These are phyloP conservation scores for Mucor lusitanicus DNA, from an alignment of 371 early-diverging fungal species.

Conservation along the genomic window DNA sequence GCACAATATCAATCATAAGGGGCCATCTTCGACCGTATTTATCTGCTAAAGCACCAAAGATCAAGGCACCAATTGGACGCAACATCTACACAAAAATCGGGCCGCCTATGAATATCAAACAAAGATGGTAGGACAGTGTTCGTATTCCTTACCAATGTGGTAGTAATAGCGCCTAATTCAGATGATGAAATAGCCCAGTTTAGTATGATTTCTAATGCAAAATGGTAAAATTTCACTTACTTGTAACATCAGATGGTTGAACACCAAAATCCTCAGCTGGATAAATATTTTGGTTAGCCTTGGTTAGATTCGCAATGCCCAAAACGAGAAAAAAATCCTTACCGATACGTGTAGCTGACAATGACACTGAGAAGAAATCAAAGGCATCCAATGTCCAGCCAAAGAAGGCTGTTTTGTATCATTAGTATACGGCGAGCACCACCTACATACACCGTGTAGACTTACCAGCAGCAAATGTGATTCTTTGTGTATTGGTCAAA, in stretches of 20 bases:
- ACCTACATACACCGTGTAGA: not conserved
- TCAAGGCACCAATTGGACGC: constrained; percentile 70
- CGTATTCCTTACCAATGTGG: constrained; percentile 33
- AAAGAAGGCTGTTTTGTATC: constrained; percentile 51
- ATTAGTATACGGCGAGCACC: no score
- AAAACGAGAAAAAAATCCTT: not conserved
- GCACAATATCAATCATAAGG: constrained; percentile 64
- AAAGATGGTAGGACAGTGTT: no score
- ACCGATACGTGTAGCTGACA: constrained; percentile 48
- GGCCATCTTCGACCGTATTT: constrained; percentile 70
- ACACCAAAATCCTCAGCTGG: constrained; percentile 56
- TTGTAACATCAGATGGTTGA: constrained; percentile 55
- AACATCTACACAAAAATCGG: constrained; percentile 49
- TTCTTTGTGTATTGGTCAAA: constrained; percentile 38
- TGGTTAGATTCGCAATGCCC: not conserved
- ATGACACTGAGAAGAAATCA: constrained; percentile 69
- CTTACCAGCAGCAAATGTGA: constrained; percentile 49
- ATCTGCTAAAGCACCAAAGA: constrained; percentile 71
- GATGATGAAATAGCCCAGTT: constrained; percentile 3
- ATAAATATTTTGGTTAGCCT: constrained; percentile 11
- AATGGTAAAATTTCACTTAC: constrained; percentile 24
- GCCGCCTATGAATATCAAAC: no score
- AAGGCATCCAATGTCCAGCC: constrained; percentile 79
- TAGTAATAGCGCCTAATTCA: constrained; percentile 43
- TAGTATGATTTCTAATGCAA: not conserved